A percentile compares a stretch with the other conserved stretches of the same genome.
Conservation (phyloP, 257 asterid genomes). For the Petunia axillaris region DNA sequence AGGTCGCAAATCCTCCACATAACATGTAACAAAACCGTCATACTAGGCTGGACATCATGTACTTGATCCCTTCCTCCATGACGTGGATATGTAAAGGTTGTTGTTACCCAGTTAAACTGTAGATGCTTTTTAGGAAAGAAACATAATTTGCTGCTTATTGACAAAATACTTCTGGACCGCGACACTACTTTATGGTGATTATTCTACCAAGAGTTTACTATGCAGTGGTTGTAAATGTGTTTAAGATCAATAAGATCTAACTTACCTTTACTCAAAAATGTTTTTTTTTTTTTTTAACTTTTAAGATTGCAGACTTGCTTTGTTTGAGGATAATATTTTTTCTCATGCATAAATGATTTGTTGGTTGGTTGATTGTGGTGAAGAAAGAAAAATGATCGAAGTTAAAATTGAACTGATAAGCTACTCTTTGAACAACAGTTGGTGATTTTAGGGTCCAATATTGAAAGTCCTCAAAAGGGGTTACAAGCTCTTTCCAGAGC, state of each 20-base stretch:
- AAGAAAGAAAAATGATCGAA: background rate
- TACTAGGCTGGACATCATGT: background rate
- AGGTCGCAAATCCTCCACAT: constrained; percentile 1
- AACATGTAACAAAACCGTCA: background rate
- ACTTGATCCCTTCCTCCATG: background rate
- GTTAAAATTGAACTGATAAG: background rate
- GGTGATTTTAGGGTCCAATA: constrained; percentile 80
- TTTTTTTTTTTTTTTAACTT: too few relatives aligned
- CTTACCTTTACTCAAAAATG: too few relatives aligned
- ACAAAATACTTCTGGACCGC: background rate
- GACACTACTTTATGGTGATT: background rate
- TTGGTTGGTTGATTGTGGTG: constrained; percentile 13
- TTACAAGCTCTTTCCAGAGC: constrained; percentile 90
- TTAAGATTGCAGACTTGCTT: constrained; percentile 7
- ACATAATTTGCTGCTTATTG: background rate
- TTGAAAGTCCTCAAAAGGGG: constrained; percentile 77
- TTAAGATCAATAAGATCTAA: too few relatives aligned
- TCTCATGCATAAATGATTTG: background rate
- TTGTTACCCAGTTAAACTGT: background rate
- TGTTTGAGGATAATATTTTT: background rate
- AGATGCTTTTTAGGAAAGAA: background rate
- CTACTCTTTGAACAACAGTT: constrained; percentile 47
- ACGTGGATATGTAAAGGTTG: background rate
- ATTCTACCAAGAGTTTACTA: background rate
- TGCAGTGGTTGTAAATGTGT: background rate